Conservation (phyloP, 208 protist species). For the Novymonas esmeraldas region DNA sequence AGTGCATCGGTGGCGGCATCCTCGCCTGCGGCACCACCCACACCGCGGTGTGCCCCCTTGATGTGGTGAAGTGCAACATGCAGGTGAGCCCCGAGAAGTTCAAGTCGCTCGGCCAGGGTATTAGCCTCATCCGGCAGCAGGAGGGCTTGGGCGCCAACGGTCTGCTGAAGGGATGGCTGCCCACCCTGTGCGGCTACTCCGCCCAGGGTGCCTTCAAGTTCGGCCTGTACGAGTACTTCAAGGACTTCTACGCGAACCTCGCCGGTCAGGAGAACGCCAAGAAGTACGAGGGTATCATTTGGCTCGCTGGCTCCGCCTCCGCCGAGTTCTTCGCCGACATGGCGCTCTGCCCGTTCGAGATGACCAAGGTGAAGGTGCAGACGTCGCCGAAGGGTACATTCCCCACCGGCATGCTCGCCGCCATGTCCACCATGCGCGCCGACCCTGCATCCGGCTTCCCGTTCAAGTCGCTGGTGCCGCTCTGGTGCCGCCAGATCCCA, state of each 20-base stretch:
- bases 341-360: conserved; percentile 95
- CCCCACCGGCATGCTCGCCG: conserved; percentile 70
- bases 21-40: conserved; percentile 96
- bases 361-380: conserved; percentile 94
- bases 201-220: conserved; percentile 95
- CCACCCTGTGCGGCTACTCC: conserved; percentile 93
- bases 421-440: conserved; percentile 68
- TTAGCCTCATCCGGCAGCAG: conserved; percentile 63
- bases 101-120: conserved; percentile 73
- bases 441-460: conserved; percentile 84
- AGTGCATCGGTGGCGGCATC: conserved; percentile 93
- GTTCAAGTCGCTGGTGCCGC: conserved; percentile 88
- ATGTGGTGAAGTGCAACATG: conserved; percentile 97
- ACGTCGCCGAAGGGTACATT: conserved; percentile 85
- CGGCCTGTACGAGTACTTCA: conserved; percentile 96
- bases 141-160: conserved; percentile 73
- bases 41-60: conserved; percentile 93
- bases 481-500: conserved; percentile 95
- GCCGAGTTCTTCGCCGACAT: conserved; percentile 98
- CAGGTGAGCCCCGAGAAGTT: conserved; percentile 93
- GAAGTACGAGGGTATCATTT: conserved; percentile 83
- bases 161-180: conserved; percentile 91
- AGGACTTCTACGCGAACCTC: conserved; percentile 87
- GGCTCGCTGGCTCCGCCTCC: conserved; percentile 91
- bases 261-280: conserved; percentile 87